A percentile compares a stretch with the other conserved stretches of the same genome.
These are phyloP conservation scores for Ampelocalamus luodianensis DNA, from an alignment of 176 grass and related monocot species.

Conservation along the genomic window DNA sequence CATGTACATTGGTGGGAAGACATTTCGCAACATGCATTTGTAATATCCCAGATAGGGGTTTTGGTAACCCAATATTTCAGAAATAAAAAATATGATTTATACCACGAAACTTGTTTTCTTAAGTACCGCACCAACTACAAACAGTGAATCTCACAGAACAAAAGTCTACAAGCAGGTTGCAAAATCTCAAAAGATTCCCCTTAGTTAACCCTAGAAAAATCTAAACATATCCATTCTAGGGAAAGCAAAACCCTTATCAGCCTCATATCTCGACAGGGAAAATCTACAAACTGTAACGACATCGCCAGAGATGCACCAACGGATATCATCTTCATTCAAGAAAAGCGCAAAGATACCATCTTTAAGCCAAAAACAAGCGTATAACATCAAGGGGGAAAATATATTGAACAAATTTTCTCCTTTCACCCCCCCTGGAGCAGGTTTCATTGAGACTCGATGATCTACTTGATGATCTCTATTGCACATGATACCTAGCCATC, in stretches of 20 bases:
- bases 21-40: background rate
- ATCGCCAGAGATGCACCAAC: too few relatives aligned
- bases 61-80: background rate
- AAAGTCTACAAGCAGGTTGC: background rate
- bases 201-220: background rate
- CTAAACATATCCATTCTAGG: background rate
- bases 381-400: too few relatives aligned
- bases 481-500: too few relatives aligned
- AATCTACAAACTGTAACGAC: too few relatives aligned
- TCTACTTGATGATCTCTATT: too few relatives aligned
- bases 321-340: too few relatives aligned
- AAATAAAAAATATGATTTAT: background rate
- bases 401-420: too few relatives aligned
- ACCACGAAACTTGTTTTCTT: background rate
- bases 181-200: background rate
- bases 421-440: too few relatives aligned
- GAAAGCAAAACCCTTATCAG: background rate
- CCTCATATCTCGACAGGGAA: background rate
- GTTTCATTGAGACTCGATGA: too few relatives aligned
- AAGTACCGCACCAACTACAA: background rate
- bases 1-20: background rate
- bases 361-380: too few relatives aligned
- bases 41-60: too few relatives aligned
- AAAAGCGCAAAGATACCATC: too few relatives aligned
- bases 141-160: background rate